Evolutionary conservation across 192 early-diverging fungal genomes (phyloP).

Genomic region (Pecoramyces ruminantium): DNA sequence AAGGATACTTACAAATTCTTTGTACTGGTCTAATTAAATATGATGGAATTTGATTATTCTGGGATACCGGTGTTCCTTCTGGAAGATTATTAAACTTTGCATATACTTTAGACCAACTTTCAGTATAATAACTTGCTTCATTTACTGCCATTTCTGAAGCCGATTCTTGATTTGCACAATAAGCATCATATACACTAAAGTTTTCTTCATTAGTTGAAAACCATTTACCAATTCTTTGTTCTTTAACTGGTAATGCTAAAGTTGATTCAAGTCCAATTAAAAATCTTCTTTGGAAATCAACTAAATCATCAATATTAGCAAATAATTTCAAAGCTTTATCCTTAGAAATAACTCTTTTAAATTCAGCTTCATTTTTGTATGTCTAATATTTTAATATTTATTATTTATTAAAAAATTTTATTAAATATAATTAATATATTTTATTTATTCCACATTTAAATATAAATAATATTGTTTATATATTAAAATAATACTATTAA

Average conservation of each 20-base stretch:
- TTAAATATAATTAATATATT: no score
- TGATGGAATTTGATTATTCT: neutral
- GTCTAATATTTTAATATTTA: slow-evolving; percentile 23
- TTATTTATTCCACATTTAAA: no score
- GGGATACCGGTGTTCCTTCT: neutral
- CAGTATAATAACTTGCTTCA: slow-evolving; percentile 27
- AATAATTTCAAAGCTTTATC: slow-evolving; percentile 73
- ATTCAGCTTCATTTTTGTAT: slow-evolving; percentile 52
- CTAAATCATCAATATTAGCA: slow-evolving; percentile 78
- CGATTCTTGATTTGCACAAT: slow-evolving; percentile 76
- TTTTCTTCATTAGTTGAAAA: slow-evolving; percentile 30
- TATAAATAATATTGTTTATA: no score
- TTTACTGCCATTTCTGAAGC: slow-evolving; percentile 52
- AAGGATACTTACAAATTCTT: slow-evolving; percentile 93
- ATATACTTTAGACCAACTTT: neutral
- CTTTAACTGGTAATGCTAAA: slow-evolving; percentile 42
- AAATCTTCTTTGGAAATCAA: slow-evolving; percentile 92
- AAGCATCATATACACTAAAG: slow-evolving; percentile 67
- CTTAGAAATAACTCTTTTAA: slow-evolving; percentile 53
- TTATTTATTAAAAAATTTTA: no score
- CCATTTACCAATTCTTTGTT: slow-evolving; percentile 69
- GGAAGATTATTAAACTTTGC: neutral
- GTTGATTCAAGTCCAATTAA: slow-evolving; percentile 71
- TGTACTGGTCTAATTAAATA: slow-evolving; percentile 52
- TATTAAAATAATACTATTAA: no score